A percentile compares a stretch with the other conserved stretches of the same genome.
Conservation (phyloP, 1,284 basidiomycete species). For the Takashimella koratensis region DNA sequence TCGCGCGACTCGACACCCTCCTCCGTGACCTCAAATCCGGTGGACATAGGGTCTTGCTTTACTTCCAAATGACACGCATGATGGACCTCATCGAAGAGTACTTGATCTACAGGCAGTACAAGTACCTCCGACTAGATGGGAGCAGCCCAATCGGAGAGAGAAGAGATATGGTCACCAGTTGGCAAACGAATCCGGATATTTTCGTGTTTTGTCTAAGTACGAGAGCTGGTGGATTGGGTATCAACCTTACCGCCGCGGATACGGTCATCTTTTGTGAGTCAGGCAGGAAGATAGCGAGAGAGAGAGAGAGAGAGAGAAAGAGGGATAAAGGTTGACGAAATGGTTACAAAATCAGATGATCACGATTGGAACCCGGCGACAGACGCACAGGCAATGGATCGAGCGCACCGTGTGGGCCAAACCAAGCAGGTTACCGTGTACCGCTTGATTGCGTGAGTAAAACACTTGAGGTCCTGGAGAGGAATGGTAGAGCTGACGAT, state of each 20-base stretch:
- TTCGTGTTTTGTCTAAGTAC: conserved; percentile 96
- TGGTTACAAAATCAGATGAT: conserved; percentile 60
- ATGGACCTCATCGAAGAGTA: conserved; percentile 99
- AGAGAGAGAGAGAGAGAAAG: too few relatives aligned
- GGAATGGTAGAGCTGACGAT: not conserved
- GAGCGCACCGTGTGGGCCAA: conserved; percentile 96
- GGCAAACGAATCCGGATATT: conserved; percentile 95
- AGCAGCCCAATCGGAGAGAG: conserved; percentile 93
- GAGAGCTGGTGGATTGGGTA: conserved; percentile 93
- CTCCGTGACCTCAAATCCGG: conserved; percentile 88
- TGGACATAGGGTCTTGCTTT: conserved; percentile 91
- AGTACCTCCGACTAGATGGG: conserved; percentile 93
- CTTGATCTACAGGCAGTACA: conserved; percentile 95
- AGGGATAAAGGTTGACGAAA: not conserved
- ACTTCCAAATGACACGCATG: conserved; percentile 99
- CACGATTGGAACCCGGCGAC: conserved; percentile 99
- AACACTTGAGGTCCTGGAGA: not conserved
- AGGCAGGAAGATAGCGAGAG: too few relatives aligned
- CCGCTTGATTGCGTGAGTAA: conserved; percentile 65
- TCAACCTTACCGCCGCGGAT: conserved; percentile 96
- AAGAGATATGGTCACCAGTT: conserved; percentile 98
- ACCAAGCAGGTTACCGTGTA: conserved; percentile 99
- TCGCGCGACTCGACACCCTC: conserved; percentile 82
- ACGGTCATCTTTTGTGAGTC: conserved; percentile 77
- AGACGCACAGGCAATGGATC: conserved; percentile 99